Base-by-base conservation (phyloP, 352 stramenopile species). In the Pythium insidiosum region DNA sequence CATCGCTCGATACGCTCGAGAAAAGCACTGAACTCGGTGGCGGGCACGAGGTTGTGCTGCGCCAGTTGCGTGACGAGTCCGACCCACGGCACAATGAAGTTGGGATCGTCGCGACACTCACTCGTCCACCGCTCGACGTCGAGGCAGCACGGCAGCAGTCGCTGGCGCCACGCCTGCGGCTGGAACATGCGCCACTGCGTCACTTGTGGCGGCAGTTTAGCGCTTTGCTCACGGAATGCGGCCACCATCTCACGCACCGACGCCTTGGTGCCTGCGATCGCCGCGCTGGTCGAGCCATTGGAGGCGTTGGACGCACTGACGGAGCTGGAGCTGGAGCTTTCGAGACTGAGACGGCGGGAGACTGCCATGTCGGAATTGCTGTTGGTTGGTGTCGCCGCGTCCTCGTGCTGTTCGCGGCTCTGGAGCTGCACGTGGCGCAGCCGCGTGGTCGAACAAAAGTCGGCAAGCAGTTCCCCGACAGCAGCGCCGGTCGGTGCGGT, bases 121-220 rank as follows among this genome's bases (percentile, higher is more conserved):
- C 38, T 2, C 3, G 28, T 28, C 45, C 26, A 52, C 29, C 39
- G 45, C 12, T 19, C 16, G 18, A 71, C 18, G 19, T 68, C 58
- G 4, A 74, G 42, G 29, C 53, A 66, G 28, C 61, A 74, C 11
- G 64, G 64, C 1, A 74, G 28, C 5, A 74, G 43, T 12, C 68
- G 47, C 11, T 52, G 31, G 46, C 61, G 69, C 64, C 64, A 74
- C 23, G 50, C 40, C 36, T 58, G 37, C 3, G 43, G 31, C 25
- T 68, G 47, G 15, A 74, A 71, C 43, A 64, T 61, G 18, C 61
- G 66, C 53, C 36, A 66, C 40, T 68, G 53, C 10, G 58, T 61
- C 22, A 74, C 43, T 36, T 65, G 43, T 0, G 50, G 28, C 2
- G 55, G 52, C 1, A 74, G 23, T 9, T 52, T 46, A n/a, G n/a